Conservation (phyloP, 2,329 filamentous ascomycete genomes). For the Huntiella omanensis region DNA sequence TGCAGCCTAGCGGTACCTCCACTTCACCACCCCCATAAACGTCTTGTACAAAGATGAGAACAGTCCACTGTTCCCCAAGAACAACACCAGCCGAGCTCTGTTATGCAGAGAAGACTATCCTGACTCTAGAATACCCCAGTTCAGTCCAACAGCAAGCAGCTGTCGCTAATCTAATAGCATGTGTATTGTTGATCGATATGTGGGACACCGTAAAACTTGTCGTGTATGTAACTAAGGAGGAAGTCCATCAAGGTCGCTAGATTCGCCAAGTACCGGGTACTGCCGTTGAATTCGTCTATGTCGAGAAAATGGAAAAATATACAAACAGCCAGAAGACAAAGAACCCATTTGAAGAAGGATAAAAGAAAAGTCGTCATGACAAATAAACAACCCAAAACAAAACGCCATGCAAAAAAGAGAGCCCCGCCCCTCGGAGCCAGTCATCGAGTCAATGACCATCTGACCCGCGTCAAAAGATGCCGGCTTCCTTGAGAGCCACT, state of each 20-base stretch:
- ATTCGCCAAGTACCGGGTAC: no score
- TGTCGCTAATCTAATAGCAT: constrained; percentile 1
- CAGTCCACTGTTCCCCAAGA: constrained; percentile 28
- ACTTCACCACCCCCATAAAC: neutral
- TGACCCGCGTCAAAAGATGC: constrained; percentile 20
- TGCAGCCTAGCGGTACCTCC: neutral
- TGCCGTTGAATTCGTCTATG: neutral
- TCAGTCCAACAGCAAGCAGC: constrained; percentile 6
- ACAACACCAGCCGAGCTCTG: constrained; percentile 17
- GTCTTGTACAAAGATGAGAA: constrained; percentile 22
- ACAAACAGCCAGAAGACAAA: neutral
- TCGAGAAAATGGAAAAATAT: neutral
- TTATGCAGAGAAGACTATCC: neutral
- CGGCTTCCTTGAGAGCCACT: constrained; percentile 21
- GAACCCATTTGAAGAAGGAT: neutral
- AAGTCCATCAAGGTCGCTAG: no score
- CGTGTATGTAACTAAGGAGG: neutral
- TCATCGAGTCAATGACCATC: no score
- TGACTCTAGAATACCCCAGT: constrained; percentile 3
- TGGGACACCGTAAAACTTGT: neutral
- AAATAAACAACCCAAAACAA: constrained; percentile 1
- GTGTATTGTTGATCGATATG: neutral
- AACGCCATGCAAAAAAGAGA: constrained; percentile 2
- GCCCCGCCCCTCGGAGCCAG: neutral
- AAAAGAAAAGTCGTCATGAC: constrained; percentile 1